phyloP scores from a whole-genome alignment of 495 filamentous ascomycete genomes.

The Penicillium robsamsonii region DNA sequence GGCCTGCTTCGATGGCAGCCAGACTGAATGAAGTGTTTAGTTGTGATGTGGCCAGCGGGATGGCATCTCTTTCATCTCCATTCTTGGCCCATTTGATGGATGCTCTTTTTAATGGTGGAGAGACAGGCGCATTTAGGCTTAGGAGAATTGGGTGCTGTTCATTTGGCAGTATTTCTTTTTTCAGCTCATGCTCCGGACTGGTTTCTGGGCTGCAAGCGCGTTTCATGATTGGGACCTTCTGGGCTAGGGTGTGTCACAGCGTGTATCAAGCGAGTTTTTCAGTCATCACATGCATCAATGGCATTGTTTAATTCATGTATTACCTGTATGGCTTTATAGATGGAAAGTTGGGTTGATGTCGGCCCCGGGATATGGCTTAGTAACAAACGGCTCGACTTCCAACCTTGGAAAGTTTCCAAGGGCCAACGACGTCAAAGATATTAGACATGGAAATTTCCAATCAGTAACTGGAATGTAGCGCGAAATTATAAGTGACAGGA shows the following conservation, averaged over 20 bases:
- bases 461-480: too few relatives aligned
- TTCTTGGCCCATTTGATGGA: neutral
- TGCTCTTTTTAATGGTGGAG: conserved; percentile 14
- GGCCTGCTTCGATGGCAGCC: conserved; percentile 58
- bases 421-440: neutral
- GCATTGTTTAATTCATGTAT: neutral
- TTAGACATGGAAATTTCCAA: too few relatives aligned
- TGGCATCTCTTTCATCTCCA: neutral
- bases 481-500: too few relatives aligned
- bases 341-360: neutral
- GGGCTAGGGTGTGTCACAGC: neutral
- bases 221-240: conserved; percentile 15
- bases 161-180: neutral
- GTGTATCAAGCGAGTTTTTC: neutral
- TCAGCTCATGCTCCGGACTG: neutral
- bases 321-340: neutral
- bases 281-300: neutral
- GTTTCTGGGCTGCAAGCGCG: conserved; percentile 15
- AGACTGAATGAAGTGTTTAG: conserved; percentile 18
- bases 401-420: neutral
- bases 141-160: neutral
- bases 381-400: neutral
- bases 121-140: conserved; percentile 17
- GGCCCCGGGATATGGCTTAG: neutral
- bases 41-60: neutral